Conservation (phyloP, 306 rosid species). For the Pterocarpus macrocarpus region DNA sequence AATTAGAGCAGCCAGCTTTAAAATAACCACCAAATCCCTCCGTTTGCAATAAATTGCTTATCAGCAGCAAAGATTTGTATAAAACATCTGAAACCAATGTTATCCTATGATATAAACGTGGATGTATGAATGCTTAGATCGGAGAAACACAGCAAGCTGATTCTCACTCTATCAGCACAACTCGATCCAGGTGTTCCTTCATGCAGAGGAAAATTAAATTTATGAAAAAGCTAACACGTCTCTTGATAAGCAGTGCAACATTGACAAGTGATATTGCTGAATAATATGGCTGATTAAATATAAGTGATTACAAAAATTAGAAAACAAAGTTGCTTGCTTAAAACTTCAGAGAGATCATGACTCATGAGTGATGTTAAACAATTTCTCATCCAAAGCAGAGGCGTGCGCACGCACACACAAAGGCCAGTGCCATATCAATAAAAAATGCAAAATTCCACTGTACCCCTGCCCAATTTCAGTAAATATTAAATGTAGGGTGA, state of each 20-base stretch:
- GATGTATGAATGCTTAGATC: slow-evolving; percentile 30
- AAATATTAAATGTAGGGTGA: slow-evolving; percentile 8
- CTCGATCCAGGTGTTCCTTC: slow-evolving; percentile 20
- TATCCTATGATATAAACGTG: slow-evolving; percentile 11
- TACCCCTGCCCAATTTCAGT: slow-evolving; percentile 24
- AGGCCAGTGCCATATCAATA: slow-evolving; percentile 11
- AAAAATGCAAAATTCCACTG: slow-evolving; percentile 15
- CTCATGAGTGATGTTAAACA: background rate
- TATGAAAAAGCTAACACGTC: background rate
- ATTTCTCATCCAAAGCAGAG: slow-evolving; percentile 18
- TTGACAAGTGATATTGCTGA: slow-evolving; percentile 4
- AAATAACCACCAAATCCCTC: background rate
- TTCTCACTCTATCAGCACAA: slow-evolving; percentile 12
- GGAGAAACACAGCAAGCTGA: slow-evolving; percentile 5
- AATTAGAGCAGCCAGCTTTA: slow-evolving; percentile 25
- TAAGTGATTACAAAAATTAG: background rate
- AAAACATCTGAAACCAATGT: slow-evolving; percentile 14
- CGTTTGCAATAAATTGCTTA: background rate
- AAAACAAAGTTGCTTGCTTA: slow-evolving; percentile 14
- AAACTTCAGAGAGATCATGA: slow-evolving; percentile 2
- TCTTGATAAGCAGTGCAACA: slow-evolving; percentile 1
- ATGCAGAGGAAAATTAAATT: slow-evolving; percentile 4
- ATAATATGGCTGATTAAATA: background rate
- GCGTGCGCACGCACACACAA: background rate
- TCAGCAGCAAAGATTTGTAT: background rate